A percentile compares a stretch with the other conserved stretches of the same genome.
These are phyloP conservation scores for Microbotryum violaceum DNA, from an alignment of 1,284 basidiomycete species.

Conservation along the genomic window DNA sequence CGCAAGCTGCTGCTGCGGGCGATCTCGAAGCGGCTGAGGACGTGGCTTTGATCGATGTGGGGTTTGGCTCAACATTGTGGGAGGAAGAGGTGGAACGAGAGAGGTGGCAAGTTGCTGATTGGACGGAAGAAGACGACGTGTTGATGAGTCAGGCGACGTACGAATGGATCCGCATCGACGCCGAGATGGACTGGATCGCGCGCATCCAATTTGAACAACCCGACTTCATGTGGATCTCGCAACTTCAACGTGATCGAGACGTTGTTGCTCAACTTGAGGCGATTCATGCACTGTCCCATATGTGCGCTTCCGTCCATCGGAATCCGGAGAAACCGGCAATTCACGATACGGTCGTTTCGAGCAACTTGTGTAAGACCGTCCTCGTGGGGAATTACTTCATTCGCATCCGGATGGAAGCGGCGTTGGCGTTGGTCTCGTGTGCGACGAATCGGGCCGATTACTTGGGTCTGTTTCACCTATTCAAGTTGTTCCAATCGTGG, in stretches of 20 bases:
- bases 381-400: conserved; percentile 95
- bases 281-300: conserved; percentile 32
- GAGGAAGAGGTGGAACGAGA: conserved; percentile 87
- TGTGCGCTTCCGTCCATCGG: neutral
- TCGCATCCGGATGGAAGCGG: conserved; percentile 93
- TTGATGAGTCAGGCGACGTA: conserved; percentile 88
- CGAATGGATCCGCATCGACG: conserved; percentile 99
- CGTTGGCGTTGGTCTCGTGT: conserved; percentile 74
- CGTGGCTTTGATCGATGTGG: conserved; percentile 87
- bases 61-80: conserved; percentile 93
- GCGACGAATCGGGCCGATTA: conserved; percentile 72
- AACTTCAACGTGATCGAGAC: conserved; percentile 90
- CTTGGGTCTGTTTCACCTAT: conserved; percentile 87
- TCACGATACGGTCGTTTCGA: conserved; percentile 69
- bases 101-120: conserved; percentile 93
- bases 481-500: conserved; percentile 83
- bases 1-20: conserved; percentile 83
- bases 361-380: conserved; percentile 81
- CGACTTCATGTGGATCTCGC: conserved; percentile 98
- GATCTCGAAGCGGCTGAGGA: conserved; percentile 85
- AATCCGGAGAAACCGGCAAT: conserved; percentile 46
- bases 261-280: conserved; percentile 97
- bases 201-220: conserved; percentile 87
- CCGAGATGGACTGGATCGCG: conserved; percentile 98
- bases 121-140: conserved; percentile 94